Percentiles rank a stretch among this genome's conserved stretches.
Evolutionary conservation across 1,284 basidiomycete species (phyloP).

Genomic region (Sporisorium reilianum): DNA sequence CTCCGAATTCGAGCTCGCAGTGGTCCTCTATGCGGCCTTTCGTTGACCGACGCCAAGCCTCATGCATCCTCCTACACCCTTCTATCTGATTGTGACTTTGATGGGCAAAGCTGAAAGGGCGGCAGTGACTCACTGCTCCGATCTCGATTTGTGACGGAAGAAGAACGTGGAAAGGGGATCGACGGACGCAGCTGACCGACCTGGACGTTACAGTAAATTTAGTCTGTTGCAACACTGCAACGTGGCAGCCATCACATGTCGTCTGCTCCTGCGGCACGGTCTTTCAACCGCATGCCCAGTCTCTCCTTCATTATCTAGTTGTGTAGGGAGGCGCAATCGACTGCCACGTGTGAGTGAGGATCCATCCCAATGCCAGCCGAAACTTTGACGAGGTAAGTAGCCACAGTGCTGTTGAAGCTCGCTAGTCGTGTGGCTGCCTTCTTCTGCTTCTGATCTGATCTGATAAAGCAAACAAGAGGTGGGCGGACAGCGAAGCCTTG

Average conservation of each 20-base stretch:
- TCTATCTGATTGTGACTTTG: not conserved
- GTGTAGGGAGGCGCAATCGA: not conserved
- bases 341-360: too few species aligned
- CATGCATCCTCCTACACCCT: not conserved
- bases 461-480: not conserved
- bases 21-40: not conserved
- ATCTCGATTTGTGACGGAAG: not conserved
- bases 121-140: not conserved
- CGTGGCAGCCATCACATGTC: conserved; percentile 8
- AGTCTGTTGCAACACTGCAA: too few species aligned
- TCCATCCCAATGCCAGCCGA: not conserved
- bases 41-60: not conserved
- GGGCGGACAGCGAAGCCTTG: not conserved
- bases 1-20: not conserved
- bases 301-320: not conserved
- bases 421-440: not conserved
- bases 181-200: too few species aligned
- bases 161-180: too few species aligned
- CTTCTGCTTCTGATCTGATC: conserved; percentile 1
- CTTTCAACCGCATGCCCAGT: not conserved
- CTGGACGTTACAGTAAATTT: too few species aligned
- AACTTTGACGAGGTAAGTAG: not conserved
- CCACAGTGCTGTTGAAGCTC: not conserved
- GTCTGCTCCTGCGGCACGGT: not conserved
- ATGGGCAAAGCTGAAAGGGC: not conserved